Base-by-base conservation (phyloP, 805 yeast species). In the Kuraishia ogatae region DNA sequence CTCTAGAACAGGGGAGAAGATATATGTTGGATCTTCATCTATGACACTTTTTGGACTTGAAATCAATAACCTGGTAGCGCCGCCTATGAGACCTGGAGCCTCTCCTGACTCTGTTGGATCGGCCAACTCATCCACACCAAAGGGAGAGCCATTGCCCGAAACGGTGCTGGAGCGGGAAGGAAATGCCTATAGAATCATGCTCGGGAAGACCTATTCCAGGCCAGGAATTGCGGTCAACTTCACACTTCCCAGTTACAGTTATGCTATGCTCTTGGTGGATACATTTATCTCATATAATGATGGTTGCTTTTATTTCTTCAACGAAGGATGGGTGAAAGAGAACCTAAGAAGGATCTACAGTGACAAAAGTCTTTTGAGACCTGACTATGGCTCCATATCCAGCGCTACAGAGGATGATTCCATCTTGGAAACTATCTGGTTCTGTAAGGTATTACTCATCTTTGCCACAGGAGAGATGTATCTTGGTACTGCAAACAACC, bases 391-490 rank as follows among this genome's bases (percentile, higher is more conserved):
- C 26, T 50, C 60, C 13, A 43, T 58, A 15, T 58, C 61, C 53
- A 53, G 50, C 2, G 68, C 72, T 35, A 66, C 68, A 4, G 79
- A 65, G 22, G 60, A 59, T 29, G 83, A 85, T 58, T 78, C 87
- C 5, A 80, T 85, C 28, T 71, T 85, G 54, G 90, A 87, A 65
- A 83, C 91, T 0, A 85, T 87, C 50, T 87, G 92, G 90, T 85
- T 85, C 62, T 86, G 93, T 70, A 87, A 87, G 66, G 79, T 86
- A 5, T 64, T 87, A 22, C 68, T 87, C 53, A 84, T 87, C 23
- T 87, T 87, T 66, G 89, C 93, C 3, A 78, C 83, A 51, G 94
- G 96, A 19, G 96, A 87, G 65, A 86, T 87, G 89, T 87, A 87
- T 62, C 67, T 87, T 43, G 93, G 93, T 1, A 85, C 90, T 0